Evolutionary conservation across 305 asterid genomes (phyloP).

Genomic region (Fraxinus ornus): DNA sequence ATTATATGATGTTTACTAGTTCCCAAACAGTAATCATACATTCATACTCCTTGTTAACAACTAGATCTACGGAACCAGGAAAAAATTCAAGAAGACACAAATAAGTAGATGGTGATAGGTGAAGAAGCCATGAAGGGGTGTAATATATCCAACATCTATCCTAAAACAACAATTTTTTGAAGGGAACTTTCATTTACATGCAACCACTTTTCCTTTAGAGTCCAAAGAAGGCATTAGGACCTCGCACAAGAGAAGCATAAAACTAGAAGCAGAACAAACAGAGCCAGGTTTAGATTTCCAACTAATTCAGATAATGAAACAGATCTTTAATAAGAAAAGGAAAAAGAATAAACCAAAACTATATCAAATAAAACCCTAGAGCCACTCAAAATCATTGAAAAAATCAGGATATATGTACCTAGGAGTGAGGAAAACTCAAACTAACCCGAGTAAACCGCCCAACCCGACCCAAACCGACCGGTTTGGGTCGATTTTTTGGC

Average conservation of each 20-base stretch:
- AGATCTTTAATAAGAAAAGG: neutral
- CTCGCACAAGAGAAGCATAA: neutral
- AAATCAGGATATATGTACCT: neutral
- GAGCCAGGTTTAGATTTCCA: neutral
- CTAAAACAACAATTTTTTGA: neutral
- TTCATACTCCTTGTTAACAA: neutral
- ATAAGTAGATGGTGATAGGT: neutral
- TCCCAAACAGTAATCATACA: neutral
- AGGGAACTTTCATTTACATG: neutral
- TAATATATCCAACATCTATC: neutral
- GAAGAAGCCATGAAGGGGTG: neutral
- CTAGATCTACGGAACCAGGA: neutral
- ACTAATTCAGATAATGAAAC: neutral
- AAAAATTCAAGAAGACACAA: neutral
- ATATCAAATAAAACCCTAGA: neutral
- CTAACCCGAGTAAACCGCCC: too few relatives aligned
- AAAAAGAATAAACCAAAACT: neutral
- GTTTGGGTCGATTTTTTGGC: too few relatives aligned
- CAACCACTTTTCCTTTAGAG: neutral
- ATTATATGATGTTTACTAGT: neutral
- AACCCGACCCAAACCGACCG: too few relatives aligned
- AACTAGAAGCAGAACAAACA: neutral
- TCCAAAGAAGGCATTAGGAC: neutral
- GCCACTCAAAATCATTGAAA: neutral
- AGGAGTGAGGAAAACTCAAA: too few relatives aligned